These are phyloP conservation scores for Alliaria petiolata DNA, from an alignment of 345 rosid species.

Conservation along the genomic window DNA sequence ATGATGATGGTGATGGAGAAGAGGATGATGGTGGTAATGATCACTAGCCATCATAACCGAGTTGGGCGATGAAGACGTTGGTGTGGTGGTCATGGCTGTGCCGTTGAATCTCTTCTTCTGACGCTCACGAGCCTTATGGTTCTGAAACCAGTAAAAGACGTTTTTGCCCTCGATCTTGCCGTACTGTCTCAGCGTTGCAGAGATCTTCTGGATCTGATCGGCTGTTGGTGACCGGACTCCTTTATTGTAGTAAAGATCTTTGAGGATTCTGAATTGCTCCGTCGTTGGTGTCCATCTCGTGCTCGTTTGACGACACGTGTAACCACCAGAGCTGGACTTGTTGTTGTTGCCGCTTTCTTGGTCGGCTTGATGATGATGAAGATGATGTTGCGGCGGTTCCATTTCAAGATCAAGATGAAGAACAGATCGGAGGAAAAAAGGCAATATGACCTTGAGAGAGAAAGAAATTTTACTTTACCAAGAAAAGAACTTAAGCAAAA, in stretches of 20 bases:
- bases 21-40: constrained; percentile 24
- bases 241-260: constrained; percentile 86
- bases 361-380: constrained; percentile 37
- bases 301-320: constrained; percentile 80
- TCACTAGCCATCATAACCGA: constrained; percentile 24
- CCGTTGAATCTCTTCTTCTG: constrained; percentile 78
- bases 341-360: constrained; percentile 40
- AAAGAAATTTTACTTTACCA: constrained; percentile 13
- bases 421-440: constrained; percentile 26
- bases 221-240: constrained; percentile 90
- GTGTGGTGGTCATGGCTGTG: constrained; percentile 13
- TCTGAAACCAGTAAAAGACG: constrained; percentile 98
- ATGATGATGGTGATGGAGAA: constrained; percentile 11
- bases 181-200: constrained; percentile 69
- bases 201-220: constrained; percentile 93
- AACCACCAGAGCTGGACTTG: constrained; percentile 42
- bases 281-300: constrained; percentile 96
- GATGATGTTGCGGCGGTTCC: constrained; percentile 61
- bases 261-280: constrained; percentile 78
- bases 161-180: constrained; percentile 98
- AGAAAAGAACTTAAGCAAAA: not conserved
- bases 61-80: constrained; percentile 23
- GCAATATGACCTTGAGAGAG: not conserved
- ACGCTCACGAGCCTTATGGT: constrained; percentile 97
- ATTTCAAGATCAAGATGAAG: constrained; percentile 21